Evolutionary conservation across 176 grass and related monocot species (phyloP), one percentile per base, ranked within the genome.

Genomic region (Zoysia pacifica): DNA sequence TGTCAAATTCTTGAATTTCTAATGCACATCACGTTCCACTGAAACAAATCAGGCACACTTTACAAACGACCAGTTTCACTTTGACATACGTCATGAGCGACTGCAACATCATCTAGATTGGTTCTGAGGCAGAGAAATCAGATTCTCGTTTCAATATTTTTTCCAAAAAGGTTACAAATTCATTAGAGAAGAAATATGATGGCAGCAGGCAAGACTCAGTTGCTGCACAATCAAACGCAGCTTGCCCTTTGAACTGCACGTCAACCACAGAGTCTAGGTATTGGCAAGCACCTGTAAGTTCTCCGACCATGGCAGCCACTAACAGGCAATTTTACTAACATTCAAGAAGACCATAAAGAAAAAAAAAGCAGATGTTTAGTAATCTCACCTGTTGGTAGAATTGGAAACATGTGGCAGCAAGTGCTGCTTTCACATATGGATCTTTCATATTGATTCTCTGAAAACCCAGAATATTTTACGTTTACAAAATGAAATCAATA

Each of bases 241-340:
- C 95, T 93, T 92, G 92, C 89, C 95, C 95, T 86, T 91, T 94
- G 81, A 87, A 86, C 72, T 98, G 95, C 48, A 89, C 65, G 13
- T 93, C 92, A 2, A 92, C 1, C 0, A 37, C 67, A 38, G 19
- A 13, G 2, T 11, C 38, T 69, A 61, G 9, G 19, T 11, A 61
- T 9, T 28, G 28, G 28, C 28, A 20, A 3, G 56, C 59, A 62
- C 3, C 20, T 62, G 8, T 11, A 35, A 62, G 59, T 28, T 36
- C 59, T 20, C 20, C 11, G 55, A 36, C 8, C 9, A 1, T 62
- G 71, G 72, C n/a, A 83, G 40, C 60, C 40, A 51, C 66, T 61
- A 72, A 19, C 4, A 42, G 10, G 77, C 13, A 89, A 49, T 20
- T 14, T 40, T 62, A 77, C 11, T 39, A 85, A 72, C 2, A n/a